A percentile compares a stretch with the other conserved stretches of the same genome.
phyloP scores from a whole-genome alignment of 1,284 basidiomycete species.

The Naganishia albida region DNA sequence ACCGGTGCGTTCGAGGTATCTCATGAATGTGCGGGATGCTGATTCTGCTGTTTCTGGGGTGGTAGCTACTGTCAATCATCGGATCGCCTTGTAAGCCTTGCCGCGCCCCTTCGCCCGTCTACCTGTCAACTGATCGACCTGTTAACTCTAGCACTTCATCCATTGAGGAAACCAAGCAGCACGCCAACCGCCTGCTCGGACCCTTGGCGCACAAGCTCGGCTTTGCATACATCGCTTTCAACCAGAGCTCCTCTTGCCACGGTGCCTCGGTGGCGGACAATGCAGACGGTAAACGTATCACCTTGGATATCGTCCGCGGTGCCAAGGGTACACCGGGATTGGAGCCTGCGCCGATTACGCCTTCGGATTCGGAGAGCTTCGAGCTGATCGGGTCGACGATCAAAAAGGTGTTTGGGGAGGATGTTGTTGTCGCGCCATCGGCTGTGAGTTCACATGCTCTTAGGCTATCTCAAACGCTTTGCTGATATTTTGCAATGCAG shows the following conservation, averaged over 20 bases:
- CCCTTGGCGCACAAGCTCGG: conserved; percentile 53
- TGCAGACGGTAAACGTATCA: conserved; percentile 32
- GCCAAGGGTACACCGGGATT: conserved; percentile 39
- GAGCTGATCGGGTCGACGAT: conserved; percentile 53
- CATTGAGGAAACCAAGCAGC: conserved; percentile 52
- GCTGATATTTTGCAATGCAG: neutral
- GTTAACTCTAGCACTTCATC: conserved; percentile 46
- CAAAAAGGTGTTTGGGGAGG: conserved; percentile 51
- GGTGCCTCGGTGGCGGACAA: neutral
- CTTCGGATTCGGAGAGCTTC: conserved; percentile 49
- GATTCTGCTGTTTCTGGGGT: neutral
- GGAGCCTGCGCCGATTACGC: conserved; percentile 57
- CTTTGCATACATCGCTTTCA: conserved; percentile 49
- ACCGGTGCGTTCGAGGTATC: conserved; percentile 38
- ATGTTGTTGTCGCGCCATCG: conserved; percentile 55
- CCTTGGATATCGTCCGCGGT: conserved; percentile 29
- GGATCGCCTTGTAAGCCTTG: conserved; percentile 52
- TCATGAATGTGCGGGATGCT: neutral
- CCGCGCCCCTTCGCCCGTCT: neutral
- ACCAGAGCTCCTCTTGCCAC: conserved; percentile 28
- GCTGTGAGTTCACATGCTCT: conserved; percentile 52
- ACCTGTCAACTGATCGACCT: neutral
- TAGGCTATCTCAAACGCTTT: neutral
- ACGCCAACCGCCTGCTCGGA: conserved; percentile 48
- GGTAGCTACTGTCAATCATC: conserved; percentile 54